phyloP scores from a whole-genome alignment of 139 green algal species.

The Spirogloea muscicola region DNA sequence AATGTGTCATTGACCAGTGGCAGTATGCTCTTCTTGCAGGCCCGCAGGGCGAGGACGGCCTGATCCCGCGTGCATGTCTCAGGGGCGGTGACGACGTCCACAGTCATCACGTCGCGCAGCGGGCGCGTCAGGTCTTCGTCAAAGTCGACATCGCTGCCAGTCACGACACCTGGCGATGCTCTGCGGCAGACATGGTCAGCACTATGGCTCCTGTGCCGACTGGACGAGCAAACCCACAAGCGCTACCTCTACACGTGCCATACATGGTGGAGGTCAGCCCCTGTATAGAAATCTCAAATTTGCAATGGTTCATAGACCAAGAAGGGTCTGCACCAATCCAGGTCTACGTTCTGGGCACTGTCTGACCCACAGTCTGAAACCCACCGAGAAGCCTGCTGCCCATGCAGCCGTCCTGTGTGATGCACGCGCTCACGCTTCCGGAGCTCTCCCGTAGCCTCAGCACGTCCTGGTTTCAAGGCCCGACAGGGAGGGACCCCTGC shows the following conservation, averaged over 20 bases:
- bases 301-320: no score
- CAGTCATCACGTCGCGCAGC: slow-evolving; percentile 76
- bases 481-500: no score
- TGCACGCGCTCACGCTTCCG: slow-evolving; percentile 49
- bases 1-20: slow-evolving; percentile 66
- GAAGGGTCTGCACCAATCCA: no score
- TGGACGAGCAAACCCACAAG: no score
- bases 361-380: no score
- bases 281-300: no score
- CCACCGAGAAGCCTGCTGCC: slow-evolving; percentile 77
- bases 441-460: slow-evolving; percentile 30
- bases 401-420: slow-evolving; percentile 79
- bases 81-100: slow-evolving; percentile 59
- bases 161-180: slow-evolving; percentile 51
- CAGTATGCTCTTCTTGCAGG: slow-evolving; percentile 54
- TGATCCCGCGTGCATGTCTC: slow-evolving; percentile 50
- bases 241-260: no score
- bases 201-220: no score
- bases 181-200: background rate
- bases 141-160: slow-evolving; percentile 75
- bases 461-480: no score
- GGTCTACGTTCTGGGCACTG: no score
- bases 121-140: slow-evolving; percentile 63
- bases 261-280: no score
- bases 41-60: slow-evolving; percentile 58